Evolutionary conservation across 305 asterid species (phyloP).

Genomic region (Fraxinus sp.): DNA sequence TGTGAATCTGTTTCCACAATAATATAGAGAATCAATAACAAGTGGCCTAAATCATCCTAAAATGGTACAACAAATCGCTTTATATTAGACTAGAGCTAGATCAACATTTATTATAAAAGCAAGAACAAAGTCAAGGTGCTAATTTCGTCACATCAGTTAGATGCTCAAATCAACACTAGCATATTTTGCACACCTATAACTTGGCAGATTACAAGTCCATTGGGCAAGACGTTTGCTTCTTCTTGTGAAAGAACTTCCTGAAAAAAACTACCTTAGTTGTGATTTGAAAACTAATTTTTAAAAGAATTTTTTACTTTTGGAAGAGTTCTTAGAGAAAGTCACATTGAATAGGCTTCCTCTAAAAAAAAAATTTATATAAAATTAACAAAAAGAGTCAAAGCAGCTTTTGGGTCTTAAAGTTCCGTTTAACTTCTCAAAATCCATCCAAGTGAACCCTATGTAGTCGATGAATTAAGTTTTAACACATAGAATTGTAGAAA

Average conservation of each 20-base stretch:
- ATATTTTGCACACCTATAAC: no score
- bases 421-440: not conserved
- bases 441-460: not conserved
- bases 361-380: no score
- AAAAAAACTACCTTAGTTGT: no score
- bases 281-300: no score
- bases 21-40: not conserved
- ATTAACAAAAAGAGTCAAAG: not conserved
- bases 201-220: no score
- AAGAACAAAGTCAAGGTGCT: not conserved
- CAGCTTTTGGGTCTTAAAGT: not conserved
- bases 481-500: not conserved
- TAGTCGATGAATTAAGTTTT: not conserved
- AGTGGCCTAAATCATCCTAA: not conserved
- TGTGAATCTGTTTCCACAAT: no score
- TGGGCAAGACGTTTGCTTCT: no score
- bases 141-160: not conserved
- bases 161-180: no score
- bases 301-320: no score
- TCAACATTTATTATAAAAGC: not conserved
- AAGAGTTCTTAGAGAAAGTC: no score
- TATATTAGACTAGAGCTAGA: not conserved
- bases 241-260: no score
- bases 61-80: not conserved
- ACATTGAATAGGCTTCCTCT: no score